These are phyloP conservation scores for Alternaria viburni DNA, from an alignment of 2,329 filamentous ascomycete genomes.

Conservation along the genomic window DNA sequence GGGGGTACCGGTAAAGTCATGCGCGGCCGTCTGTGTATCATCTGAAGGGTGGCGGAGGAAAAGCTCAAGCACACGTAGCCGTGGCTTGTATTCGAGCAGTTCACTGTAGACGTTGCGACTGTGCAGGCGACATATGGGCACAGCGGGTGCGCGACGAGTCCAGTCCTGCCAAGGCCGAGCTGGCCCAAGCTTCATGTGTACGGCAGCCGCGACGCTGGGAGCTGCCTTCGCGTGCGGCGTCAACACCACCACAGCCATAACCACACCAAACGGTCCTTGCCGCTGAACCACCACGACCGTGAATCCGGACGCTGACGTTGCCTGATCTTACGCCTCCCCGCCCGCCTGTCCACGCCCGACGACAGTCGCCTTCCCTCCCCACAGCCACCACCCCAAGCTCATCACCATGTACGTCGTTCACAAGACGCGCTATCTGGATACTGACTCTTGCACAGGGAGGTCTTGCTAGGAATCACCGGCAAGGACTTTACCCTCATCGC, in stretches of 20 bases:
- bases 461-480: slow-evolving; percentile 95
- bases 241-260: neutral
- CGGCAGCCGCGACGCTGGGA: slow-evolving; percentile 20
- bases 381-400: slow-evolving; percentile 16
- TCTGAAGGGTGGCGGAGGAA: neutral
- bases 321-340: neutral
- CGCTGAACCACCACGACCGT: neutral
- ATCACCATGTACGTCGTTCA: slow-evolving; percentile 40
- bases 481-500: slow-evolving; percentile 99
- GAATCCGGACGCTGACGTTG: neutral
- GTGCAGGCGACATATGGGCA: neutral
- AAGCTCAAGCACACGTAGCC: neutral
- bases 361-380: neutral
- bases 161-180: slow-evolving; percentile 11
- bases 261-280: neutral
- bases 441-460: slow-evolving; percentile 74
- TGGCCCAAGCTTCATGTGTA: slow-evolving; percentile 10
- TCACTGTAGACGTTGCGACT: neutral
- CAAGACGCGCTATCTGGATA: neutral
- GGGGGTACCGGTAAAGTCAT: neutral
- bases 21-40: neutral
- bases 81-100: neutral
- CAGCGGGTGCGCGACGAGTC: neutral
- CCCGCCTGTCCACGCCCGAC: neutral
- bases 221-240: slow-evolving; percentile 17